Evolutionary conservation across 2,329 filamentous ascomycete species (phyloP), one percentile per base, ranked within the genome.

Genomic region (Botryotinia convoluta): DNA sequence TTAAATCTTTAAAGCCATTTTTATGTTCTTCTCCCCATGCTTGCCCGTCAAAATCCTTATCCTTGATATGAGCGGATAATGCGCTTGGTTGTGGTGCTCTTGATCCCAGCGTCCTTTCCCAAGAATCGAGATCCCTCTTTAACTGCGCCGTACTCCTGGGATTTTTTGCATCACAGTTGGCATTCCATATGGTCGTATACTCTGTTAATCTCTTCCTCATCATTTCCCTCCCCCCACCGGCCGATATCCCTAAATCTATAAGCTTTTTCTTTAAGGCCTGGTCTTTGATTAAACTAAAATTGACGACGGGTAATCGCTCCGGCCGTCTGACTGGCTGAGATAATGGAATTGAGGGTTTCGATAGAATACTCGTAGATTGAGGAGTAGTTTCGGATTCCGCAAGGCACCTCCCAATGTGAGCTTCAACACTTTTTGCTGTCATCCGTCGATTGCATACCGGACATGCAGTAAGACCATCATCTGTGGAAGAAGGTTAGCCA

Each of bases 111-210:
- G 92, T 95, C 62, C 90, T 87, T 82, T 99, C 96, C 95, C 96
- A 98, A 1, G 88, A 83, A 35, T 95, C 92, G 20, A 99, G 82
- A 74, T 98, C 95, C 22, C 88, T 89, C 26, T 97, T 82, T 7
- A 99, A 82, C 73, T 96, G 91, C 10, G 83, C 80, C 76, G 93
- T 93, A 18, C 86, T 85, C 80, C 92, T 92, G 0, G 94, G 94
- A 2, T 85, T 85, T 51, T 88, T 88, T 3, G 95, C 92, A 82
- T 99, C 96, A 83, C 94, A 97, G 81, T 99, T 99, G 18, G 97
- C 93, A 81, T 99, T 99, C 92, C 94, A 98, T 29, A 99, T 84
- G 54, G 96, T 98, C 69, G 96, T 87, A 95, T 95, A 99, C 82
- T 99, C 96, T 37, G 89, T 93, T 79, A 98, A 95, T 29, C 97